Percentiles rank a stretch among this genome's conserved stretches.
Conservation (phyloP, 805 yeast species). For the Sugiyamaella floridensis region DNA sequence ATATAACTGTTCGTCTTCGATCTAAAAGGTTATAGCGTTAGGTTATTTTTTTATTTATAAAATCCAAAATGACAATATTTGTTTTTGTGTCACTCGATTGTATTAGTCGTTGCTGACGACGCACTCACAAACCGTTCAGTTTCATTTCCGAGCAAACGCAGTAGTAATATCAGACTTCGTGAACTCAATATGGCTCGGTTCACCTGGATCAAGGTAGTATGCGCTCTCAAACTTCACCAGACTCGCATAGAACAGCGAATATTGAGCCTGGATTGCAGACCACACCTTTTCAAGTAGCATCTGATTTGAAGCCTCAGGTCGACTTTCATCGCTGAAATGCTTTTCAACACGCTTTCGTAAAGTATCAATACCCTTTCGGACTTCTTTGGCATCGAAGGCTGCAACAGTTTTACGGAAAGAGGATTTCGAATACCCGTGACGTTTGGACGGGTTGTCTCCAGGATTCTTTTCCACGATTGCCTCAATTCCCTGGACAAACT, state of each 20-base stretch:
- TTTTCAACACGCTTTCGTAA: slow-evolving; percentile 50
- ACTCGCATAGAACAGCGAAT: slow-evolving; percentile 47
- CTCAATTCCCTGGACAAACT: slow-evolving; percentile 59
- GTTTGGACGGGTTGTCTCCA: slow-evolving; percentile 41
- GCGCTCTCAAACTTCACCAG: slow-evolving; percentile 50
- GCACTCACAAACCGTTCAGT: not conserved
- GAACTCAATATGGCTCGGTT: slow-evolving; percentile 40
- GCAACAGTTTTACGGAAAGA: slow-evolving; percentile 51
- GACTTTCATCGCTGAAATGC: slow-evolving; percentile 38
- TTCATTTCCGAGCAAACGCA: slow-evolving; percentile 33
- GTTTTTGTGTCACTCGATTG: too few species aligned
- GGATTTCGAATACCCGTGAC: slow-evolving; percentile 58
- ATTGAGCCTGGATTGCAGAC: slow-evolving; percentile 61
- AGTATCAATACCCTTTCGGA: slow-evolving; percentile 47
- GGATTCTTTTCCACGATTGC: slow-evolving; percentile 38
- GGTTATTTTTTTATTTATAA: too few species aligned
- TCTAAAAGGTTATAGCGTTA: not conserved
- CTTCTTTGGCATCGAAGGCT: slow-evolving; percentile 52
- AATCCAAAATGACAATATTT: too few species aligned
- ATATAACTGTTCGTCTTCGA: slow-evolving; percentile 12
- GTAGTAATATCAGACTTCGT: slow-evolving; percentile 51
- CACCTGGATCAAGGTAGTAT: slow-evolving; percentile 39
- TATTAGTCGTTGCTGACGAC: not conserved
- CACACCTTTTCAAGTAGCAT: slow-evolving; percentile 58
- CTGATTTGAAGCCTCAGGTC: slow-evolving; percentile 39